phyloP scores from a whole-genome alignment of 2,329 filamentous ascomycete genomes.

The Diaporthe capsici region DNA sequence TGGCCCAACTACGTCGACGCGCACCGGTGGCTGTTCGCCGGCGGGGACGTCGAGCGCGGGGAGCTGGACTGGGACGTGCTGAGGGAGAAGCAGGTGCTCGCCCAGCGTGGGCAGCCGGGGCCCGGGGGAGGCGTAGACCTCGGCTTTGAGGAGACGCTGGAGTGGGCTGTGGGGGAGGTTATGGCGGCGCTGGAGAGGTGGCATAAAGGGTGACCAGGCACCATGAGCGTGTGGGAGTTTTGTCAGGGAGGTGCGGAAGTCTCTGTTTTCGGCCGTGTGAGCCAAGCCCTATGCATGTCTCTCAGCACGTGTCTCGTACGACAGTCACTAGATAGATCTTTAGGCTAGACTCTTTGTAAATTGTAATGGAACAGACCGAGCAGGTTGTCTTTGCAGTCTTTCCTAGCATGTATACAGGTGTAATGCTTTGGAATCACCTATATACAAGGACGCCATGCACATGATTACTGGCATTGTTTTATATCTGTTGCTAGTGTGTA shows the following conservation, averaged over 20 bases:
- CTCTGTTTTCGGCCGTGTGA: neutral
- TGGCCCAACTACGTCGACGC: slow-evolving; percentile 94
- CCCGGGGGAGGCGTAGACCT: slow-evolving; percentile 63
- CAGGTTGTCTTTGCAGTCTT: neutral
- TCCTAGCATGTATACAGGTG: neutral
- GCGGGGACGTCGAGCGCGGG: slow-evolving; percentile 74
- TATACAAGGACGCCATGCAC: neutral
- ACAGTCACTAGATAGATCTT: neutral
- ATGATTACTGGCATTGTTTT: neutral
- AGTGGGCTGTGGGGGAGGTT: slow-evolving; percentile 77
- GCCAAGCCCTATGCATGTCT: no score
- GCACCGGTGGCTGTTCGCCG: slow-evolving; percentile 84
- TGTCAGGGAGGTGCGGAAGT: neutral
- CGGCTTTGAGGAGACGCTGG: slow-evolving; percentile 73
- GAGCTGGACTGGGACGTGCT: slow-evolving; percentile 61
- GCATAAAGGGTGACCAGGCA: neutral
- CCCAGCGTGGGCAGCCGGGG: slow-evolving; percentile 58
- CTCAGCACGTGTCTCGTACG: neutral
- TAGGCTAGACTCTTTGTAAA: neutral
- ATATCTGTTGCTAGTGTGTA: slow-evolving; percentile 5
- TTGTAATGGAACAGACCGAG: no score
- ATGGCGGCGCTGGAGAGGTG: slow-evolving; percentile 60
- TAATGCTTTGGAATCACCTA: neutral
- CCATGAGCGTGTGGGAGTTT: neutral
- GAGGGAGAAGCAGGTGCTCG: slow-evolving; percentile 58